phyloP scores from a whole-genome alignment of 2,329 filamentous ascomycete genomes.

The Pyrenophora graminea region DNA sequence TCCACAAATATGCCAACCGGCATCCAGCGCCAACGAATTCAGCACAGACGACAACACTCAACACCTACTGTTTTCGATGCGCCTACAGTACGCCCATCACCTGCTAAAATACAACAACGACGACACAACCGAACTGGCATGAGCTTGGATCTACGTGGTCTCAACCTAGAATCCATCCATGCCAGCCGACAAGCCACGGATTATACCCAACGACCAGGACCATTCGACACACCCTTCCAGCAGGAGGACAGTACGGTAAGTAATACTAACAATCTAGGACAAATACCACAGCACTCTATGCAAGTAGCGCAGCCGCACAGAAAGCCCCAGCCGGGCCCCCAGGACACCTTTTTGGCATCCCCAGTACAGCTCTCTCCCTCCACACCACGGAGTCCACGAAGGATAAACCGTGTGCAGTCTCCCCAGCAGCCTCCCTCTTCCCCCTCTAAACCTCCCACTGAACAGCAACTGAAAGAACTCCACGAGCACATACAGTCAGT shows the following conservation, averaged over 20 bases:
- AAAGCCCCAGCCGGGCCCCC: constrained; percentile 75
- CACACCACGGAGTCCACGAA: constrained; percentile 42
- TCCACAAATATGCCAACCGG: constrained; percentile 69
- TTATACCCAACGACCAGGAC: constrained; percentile 36
- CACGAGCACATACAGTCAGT: constrained; percentile 51
- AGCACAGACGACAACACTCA: constrained; percentile 86
- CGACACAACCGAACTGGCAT: constrained; percentile 75
- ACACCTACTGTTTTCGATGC: constrained; percentile 79
- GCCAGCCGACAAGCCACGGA: constrained; percentile 38
- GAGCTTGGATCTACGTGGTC: constrained; percentile 73
- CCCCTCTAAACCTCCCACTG: constrained; percentile 43
- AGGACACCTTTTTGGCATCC: constrained; percentile 45
- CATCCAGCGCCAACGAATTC: constrained; percentile 73
- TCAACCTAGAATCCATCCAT: constrained; percentile 54
- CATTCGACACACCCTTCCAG: constrained; percentile 41
- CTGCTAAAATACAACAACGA: constrained; percentile 59
- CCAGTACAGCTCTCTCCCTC: constrained; percentile 45
- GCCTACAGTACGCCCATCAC: constrained; percentile 70
- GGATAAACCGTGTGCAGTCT: constrained; percentile 39
- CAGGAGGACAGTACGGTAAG: constrained; percentile 60
- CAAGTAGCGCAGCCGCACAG: constrained; percentile 89
- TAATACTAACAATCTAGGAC: constrained; percentile 62
- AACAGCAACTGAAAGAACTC: constrained; percentile 49
- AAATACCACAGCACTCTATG: constrained; percentile 75
- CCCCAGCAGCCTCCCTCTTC: constrained; percentile 40